These are phyloP conservation scores for Penicillium sp. DNA, from an alignment of 2,329 filamentous ascomycete species.

Conservation along the genomic window DNA sequence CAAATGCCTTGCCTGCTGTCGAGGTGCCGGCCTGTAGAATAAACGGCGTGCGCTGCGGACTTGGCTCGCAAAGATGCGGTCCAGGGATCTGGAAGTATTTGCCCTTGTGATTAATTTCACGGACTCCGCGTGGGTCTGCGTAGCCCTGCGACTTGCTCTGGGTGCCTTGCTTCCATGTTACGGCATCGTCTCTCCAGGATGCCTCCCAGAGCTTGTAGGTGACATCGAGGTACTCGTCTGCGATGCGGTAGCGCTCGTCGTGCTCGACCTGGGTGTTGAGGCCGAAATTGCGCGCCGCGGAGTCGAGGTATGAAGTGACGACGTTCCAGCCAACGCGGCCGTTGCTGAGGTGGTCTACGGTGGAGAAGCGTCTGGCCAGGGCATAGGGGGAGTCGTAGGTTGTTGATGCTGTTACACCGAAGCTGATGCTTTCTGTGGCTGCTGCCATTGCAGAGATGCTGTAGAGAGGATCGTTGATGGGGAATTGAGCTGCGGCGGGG, in stretches of 20 bases:
- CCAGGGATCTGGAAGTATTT: conserved; percentile 47
- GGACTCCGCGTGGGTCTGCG: conserved; percentile 35
- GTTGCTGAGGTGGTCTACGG: conserved; percentile 53
- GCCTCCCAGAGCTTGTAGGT: conserved; percentile 54
- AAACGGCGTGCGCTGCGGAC: conserved; percentile 49
- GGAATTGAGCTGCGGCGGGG: conserved; percentile 44
- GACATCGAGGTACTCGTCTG: conserved; percentile 51
- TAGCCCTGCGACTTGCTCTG: conserved; percentile 26
- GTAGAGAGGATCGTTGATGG: conserved; percentile 45
- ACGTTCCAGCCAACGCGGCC: conserved; percentile 56
- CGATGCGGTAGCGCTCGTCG: conserved; percentile 51
- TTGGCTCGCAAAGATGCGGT: conserved; percentile 48
- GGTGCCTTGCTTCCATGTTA: conserved; percentile 25
- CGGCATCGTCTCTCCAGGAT: conserved; percentile 49
- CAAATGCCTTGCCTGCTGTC: conserved; percentile 48
- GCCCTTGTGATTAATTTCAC: conserved; percentile 41
- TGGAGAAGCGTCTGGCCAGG: conserved; percentile 55
- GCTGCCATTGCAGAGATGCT: conserved; percentile 49
- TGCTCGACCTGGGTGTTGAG: conserved; percentile 48
- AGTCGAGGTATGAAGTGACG: conserved; percentile 51
- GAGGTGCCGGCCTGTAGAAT: conserved; percentile 50
- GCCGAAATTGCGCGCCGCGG: conserved; percentile 50
- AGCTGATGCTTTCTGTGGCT: conserved; percentile 48
- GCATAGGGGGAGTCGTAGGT: conserved; percentile 58
- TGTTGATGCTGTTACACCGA: conserved; percentile 55